phyloP scores from a whole-genome alignment of 2,329 filamentous ascomycete species.

The Aureobasidium melanogenum region DNA sequence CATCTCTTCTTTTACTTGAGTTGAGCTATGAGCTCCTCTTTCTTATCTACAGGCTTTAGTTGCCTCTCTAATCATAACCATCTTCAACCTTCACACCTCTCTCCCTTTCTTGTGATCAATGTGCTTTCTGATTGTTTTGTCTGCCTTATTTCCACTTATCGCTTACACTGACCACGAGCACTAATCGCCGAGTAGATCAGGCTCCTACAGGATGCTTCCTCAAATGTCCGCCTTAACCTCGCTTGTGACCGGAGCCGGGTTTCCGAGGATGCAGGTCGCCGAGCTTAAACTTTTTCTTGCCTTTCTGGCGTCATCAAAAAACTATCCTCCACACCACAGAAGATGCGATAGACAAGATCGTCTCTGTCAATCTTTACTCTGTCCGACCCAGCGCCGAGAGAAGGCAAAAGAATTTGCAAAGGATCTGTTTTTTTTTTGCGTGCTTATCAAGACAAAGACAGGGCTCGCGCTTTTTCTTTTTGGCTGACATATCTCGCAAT shows the following conservation, averaged over 20 bases:
- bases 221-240: conserved; percentile 1
- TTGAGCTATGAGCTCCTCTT: conserved; percentile 8
- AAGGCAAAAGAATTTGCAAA: conserved; percentile 1
- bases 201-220: background rate
- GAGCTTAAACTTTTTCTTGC: background rate
- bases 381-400: conserved; percentile 1
- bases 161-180: background rate
- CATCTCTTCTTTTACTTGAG: conserved; percentile 3
- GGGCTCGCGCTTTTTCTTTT: background rate
- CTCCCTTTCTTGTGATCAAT: background rate
- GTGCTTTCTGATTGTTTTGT: background rate
- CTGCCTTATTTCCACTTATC: background rate
- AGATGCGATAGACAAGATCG: background rate
- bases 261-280: conserved; percentile 1
- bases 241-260: conserved; percentile 3
- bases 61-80: conserved; percentile 2
- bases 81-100: background rate
- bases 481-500: background rate
- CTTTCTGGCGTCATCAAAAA: background rate
- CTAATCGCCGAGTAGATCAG: background rate
- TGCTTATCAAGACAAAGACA: background rate
- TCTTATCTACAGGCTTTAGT: background rate
- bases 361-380: background rate
- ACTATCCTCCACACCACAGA: background rate
- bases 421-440: background rate